Evolutionary conservation across 345 rosid species (phyloP), one percentile per base, ranked within the genome.

Genomic region (Mangifera indica): DNA sequence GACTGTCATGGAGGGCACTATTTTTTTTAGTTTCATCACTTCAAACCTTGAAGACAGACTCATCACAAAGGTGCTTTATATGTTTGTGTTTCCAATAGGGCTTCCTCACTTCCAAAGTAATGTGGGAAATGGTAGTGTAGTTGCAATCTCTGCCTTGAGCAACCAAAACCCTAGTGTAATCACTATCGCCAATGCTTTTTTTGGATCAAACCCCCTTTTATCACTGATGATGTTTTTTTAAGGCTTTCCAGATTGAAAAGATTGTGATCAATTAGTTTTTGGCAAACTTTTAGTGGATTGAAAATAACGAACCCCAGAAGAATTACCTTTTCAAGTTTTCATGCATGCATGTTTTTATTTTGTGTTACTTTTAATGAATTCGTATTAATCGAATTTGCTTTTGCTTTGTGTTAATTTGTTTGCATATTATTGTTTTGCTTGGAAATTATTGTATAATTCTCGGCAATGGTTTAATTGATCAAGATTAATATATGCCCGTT

Each of bases 41-140:
- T 78, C 81, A 12, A 71, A 74, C 51, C 81, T 77, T 0, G 75
- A 1, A 81, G n/a, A n/a, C n/a, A n/a, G n/a, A n/a, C n/a, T n/a
- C n/a, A n/a, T n/a, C n/a, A n/a, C n/a, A n/a, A n/a, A 75, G 79
- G 74, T 69, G 2, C 77, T 78, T 17, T 76, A 78, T 8, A 70
- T 37, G 34, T 75, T 81, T 18, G 78, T 75, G 11, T 78, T 75
- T 46, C 81, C 73, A 0, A 7, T 68, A 32, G 84, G 81, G 40
- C 81, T 75, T 0, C 32, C 56, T 29, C 81, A 81, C 61, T 81
- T 68, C 46, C 79, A 55, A 46, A 60, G 72, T 11, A 81, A 78
- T 10, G 48, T 70, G 11, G 78, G 84, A 3, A 0, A 25, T 2
- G 52, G 42, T 10, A 71, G 21, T 0, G 74, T 79, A 12, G 42